Base-by-base conservation (phyloP, 2,329 filamentous ascomycete species). In the Pleomassaria siparia region DNA sequence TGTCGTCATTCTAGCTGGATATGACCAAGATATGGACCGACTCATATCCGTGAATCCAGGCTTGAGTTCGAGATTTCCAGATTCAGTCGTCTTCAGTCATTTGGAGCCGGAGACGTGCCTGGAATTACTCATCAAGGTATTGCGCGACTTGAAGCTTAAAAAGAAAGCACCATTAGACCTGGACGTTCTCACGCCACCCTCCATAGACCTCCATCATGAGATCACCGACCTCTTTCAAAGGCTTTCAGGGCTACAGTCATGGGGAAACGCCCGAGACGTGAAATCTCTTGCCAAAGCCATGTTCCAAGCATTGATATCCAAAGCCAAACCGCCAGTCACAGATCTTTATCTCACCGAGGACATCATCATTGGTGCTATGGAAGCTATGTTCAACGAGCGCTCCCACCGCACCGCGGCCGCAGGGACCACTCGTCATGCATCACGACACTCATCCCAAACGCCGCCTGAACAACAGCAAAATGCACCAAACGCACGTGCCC, bases 1-100 rank as follows among this genome's bases (percentile, higher is more conserved):
- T 2, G 75, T 89, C 30, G 77, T 86, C 28, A 87, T 89, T 28
- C 69, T 89, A 0, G 86, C 86, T 0, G 86, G 87, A 0, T 89
- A 89, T 52, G 80, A 83, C 9, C 57, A 76, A 0, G 82, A 88
- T 29, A 88, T 89, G 47, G 82, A 89, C 55, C 68, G 72, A 0
- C 75, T 89, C 0, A 76, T 89, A 67, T 68, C 71, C 0, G 73
- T 77, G 16, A 89, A 89, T 51, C 76, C 80, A 0, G 86, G 85
- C 0, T 68, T 89, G 13, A 80, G 79, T 0, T 85, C 81, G 30
- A 79, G 86, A 0, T 89, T 89, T 55, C 80, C 83, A 0, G 83
- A 86, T 28, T 73, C 76, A 0, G 63, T 89, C 1, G 66, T 78
- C 20, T 89, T 89, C 61, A 62, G 71, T 0, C 57, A 72, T 2